Evolutionary conservation across 345 rosid genomes (phyloP), one percentile per base, ranked within the genome.

Genomic region (Hypericum androsaemum): DNA sequence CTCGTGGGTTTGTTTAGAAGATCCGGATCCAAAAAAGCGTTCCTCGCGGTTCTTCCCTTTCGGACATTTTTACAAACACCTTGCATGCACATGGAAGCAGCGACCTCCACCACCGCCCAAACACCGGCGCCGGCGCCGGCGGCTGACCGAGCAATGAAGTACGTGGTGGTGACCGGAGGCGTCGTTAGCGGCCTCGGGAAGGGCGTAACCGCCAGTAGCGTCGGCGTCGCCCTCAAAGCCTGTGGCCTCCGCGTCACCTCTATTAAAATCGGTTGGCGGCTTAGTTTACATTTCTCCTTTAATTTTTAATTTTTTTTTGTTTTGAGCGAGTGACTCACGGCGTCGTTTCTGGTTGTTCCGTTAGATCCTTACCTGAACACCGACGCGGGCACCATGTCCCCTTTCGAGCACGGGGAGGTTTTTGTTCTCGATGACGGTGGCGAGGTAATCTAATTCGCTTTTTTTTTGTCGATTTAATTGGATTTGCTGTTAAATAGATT

Each of bases 351-450:
- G n/a, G 6, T n/a, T 41, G n/a, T 43, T n/a, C 56, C 54, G 62
- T 62, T 80, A 89, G 97, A 89, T 73, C 97, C 97, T 44, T 89
- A 89, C 68, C 55, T 89, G 60, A 89, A 89, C 63, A 86, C 82
- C 48, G 97, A 89, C 70, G 96, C 97, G 59, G 97, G 97, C 67
- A 89, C 97, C 60, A 89, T 89, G 96, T 89, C 97, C 48, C 97
- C 97, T 14, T 89, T 89, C 50, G 97, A 89, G 50, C 97, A 89
- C 15, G 95, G 97, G 59, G 95, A 89, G 67, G 97, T 89, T 67
- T 89, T 89, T 74, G 97, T 89, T 53, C 88, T 89, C 16, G 94
- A 89, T 56, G 97, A 89, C 41, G 97, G 97, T 13, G 97, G 97
- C 72, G 97, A 89, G 97, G 97, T 86, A 36, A 11, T 39, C 45